Evolutionary conservation across 116 monocot genomes (phyloP).

Genomic region (Cymodocea nodosa): DNA sequence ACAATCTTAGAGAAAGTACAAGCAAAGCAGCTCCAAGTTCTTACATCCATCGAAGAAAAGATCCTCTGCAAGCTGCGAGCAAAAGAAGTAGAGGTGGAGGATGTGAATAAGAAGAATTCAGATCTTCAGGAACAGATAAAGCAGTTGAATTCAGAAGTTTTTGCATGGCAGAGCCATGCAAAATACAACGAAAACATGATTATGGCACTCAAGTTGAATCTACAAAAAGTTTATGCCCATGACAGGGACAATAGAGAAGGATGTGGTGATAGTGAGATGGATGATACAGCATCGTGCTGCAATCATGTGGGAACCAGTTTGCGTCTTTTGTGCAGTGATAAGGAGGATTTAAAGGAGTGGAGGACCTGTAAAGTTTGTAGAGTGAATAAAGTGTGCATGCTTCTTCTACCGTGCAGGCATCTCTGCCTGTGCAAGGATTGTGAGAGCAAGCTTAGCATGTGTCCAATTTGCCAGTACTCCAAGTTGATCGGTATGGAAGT

Average conservation of each 20-base stretch:
- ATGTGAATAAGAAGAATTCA: conserved; percentile 44
- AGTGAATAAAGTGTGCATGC: conserved; percentile 41
- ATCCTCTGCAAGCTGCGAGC: conserved; percentile 41
- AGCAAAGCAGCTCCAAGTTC: conserved; percentile 45
- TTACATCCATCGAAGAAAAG: conserved; percentile 45
- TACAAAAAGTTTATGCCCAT: conserved; percentile 51
- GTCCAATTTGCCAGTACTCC: conserved; percentile 53
- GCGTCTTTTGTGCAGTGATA: conserved; percentile 19
- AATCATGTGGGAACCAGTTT: conserved; percentile 22
- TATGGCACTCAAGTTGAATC: conserved; percentile 34
- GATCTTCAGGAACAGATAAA: conserved; percentile 74
- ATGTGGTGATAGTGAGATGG: conserved; percentile 62
- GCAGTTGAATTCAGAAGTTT: conserved; percentile 33
- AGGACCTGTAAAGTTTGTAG: conserved; percentile 43
- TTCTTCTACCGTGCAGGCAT: conserved; percentile 64
- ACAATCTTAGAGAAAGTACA: conserved; percentile 60
- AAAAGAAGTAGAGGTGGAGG: conserved; percentile 47
- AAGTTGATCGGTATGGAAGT: conserved; percentile 67
- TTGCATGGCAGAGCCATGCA: conserved; percentile 61
- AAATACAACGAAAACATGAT: conserved; percentile 67
- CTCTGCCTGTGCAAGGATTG: conserved; percentile 74
- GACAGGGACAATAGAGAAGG: conserved; percentile 45
- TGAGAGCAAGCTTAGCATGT: conserved; percentile 52
- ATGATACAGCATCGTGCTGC: conserved; percentile 65
- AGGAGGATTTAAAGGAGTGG: conserved; percentile 20